These are phyloP conservation scores for Boletus fagicola DNA, from an alignment of 768 basidiomycete genomes.

Conservation along the genomic window DNA sequence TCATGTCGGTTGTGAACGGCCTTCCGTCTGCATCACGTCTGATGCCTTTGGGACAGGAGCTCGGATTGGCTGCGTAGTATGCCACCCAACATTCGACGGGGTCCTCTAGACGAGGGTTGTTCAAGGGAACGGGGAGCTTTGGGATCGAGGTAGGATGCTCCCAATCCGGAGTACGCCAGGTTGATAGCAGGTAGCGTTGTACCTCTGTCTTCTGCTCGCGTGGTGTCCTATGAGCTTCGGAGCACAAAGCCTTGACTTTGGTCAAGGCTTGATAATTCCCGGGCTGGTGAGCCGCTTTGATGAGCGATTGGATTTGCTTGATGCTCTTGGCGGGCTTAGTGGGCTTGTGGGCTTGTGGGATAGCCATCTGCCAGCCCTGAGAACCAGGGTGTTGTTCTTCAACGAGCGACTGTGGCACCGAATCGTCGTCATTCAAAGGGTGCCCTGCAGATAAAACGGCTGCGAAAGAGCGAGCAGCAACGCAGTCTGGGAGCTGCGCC, in stretches of 20 bases:
- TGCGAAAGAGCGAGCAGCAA: slow-evolving; percentile 35
- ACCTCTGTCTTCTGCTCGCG: slow-evolving; percentile 44
- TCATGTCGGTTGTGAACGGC: slow-evolving; percentile 43
- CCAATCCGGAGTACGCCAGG: slow-evolving; percentile 45
- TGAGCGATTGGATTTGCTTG: slow-evolving; percentile 42
- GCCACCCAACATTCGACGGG: slow-evolving; percentile 46
- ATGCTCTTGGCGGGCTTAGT: slow-evolving; percentile 36
- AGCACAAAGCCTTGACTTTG: slow-evolving; percentile 45
- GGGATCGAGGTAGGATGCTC: slow-evolving; percentile 24
- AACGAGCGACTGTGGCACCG: slow-evolving; percentile 19
- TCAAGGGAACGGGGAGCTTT: slow-evolving; percentile 26
- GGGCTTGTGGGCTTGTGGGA: slow-evolving; percentile 13
- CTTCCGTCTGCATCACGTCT: slow-evolving; percentile 38
- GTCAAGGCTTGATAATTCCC: slow-evolving; percentile 41
- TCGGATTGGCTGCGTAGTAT: slow-evolving; percentile 43
- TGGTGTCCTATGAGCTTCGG: slow-evolving; percentile 44
- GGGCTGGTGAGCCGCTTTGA: slow-evolving; percentile 43
- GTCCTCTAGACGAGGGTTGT: slow-evolving; percentile 48
- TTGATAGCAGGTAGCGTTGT: slow-evolving; percentile 41
- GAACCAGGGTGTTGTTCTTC: slow-evolving; percentile 19
- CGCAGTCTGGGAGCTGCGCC: slow-evolving; percentile 35
- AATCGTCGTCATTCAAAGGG: slow-evolving; percentile 25
- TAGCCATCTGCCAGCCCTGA: slow-evolving; percentile 27
- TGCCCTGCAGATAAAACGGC: slow-evolving; percentile 34
- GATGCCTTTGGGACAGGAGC: slow-evolving; percentile 49